Evolutionary conservation across 2,329 filamentous ascomycete species (phyloP), one percentile per base, ranked within the genome.

Genomic region (Rhynchosporium graminicola): DNA sequence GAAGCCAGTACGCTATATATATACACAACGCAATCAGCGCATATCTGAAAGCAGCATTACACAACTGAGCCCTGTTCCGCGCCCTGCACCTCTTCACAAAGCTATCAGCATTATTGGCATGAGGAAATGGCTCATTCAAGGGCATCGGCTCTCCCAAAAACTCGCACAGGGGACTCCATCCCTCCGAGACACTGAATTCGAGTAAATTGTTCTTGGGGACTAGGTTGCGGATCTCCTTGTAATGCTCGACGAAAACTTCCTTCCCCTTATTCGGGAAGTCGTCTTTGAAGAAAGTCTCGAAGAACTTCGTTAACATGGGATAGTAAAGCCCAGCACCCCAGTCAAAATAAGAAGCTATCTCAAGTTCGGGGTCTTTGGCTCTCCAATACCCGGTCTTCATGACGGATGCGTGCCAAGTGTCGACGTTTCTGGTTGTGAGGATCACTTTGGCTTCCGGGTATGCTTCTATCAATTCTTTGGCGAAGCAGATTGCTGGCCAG

Each of bases 361-460:
- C 79, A 73, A 82, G 79, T 76, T 88, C 85, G 4, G 80, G 82
- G 72, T 89, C 86, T 33, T 82, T 87, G 59, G 82, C 85, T 59
- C 86, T 83, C 86, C 86, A 88, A 77, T 83, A 83, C 43, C 88
- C 85, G 4, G 87, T 89, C 76, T 86, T 86, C 82, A 87, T 83
- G 26, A 85, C 86, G 48, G 84, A 86, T n/a, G 77, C 77, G 71
- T 80, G 76, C 80, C 60, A 75, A 82, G 65, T 78, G 73, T 89
- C 80, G 43, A 89, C 83, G 62, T 89, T 85, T 52, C 87, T 82
- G 62, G 82, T 87, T 15, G 86, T 88, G 65, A 91, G 78, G 57
- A 91, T 81, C 59, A 90, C 84, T 76, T 90, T 90, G 62, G 88
- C 88, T 60, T 90, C 85, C 1, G 88, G 88, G 73, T 90, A 90